phyloP scores from a whole-genome alignment of 225 moss, liverwort and hornwort genomes.

The Physcomitrellopsis africana region DNA sequence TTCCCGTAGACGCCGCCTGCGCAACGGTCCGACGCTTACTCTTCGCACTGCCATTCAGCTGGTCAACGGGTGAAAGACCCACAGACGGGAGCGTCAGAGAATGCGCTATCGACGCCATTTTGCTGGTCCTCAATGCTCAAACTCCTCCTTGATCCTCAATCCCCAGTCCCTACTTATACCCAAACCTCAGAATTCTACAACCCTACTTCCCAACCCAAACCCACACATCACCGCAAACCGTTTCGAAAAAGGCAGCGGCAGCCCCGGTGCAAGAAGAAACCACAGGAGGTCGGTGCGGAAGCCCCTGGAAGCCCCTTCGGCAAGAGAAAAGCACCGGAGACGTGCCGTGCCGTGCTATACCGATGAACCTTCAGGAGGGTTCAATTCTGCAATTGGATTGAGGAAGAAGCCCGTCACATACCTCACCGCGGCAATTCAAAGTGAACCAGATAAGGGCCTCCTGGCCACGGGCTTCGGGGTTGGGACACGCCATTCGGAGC shows the following conservation, averaged over 20 bases:
- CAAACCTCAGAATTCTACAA: neutral
- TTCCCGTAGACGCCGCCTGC: conserved; percentile 39
- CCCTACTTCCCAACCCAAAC: neutral
- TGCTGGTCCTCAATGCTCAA: neutral
- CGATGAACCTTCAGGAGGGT: neutral
- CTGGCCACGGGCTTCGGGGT: neutral
- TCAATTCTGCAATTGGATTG: neutral
- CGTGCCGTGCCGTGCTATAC: neutral
- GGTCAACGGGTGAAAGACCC: conserved; percentile 39
- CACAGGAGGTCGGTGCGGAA: neutral
- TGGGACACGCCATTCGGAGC: conserved; percentile 21
- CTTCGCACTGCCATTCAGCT: conserved; percentile 42
- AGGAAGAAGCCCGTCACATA: neutral
- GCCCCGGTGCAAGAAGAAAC: neutral
- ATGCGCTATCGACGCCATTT: conserved; percentile 56
- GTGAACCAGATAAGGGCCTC: conserved; percentile 30
- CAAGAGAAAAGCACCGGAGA: neutral
- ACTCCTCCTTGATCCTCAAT: no score
- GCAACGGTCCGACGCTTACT: conserved; percentile 34
- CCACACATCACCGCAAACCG: neutral
- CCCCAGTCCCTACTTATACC: neutral
- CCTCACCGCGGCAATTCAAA: neutral
- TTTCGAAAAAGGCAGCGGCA: neutral
- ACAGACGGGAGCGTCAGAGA: conserved; percentile 41
- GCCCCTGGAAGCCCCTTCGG: neutral